Evolutionary conservation across 139 green algal species (phyloP), one percentile per base, ranked within the genome.

Genomic region (Yamagishiella unicocca): DNA sequence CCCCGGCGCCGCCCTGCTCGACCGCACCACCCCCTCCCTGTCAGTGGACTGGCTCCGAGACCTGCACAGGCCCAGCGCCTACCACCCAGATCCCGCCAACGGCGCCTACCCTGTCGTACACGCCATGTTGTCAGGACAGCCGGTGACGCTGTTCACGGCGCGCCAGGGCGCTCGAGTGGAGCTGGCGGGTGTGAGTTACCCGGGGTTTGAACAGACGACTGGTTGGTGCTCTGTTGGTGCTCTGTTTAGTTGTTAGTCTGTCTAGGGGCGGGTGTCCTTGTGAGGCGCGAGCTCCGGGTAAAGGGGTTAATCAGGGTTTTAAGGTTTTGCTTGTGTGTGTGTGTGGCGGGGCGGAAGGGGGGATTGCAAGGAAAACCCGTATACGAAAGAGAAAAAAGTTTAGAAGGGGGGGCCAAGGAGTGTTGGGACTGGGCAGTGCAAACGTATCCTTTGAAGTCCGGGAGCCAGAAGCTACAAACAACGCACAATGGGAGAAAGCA

Each of bases 71-170:
- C 64, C 66, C 5, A 33, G 81, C 8, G 8, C 66, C 35, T 87
- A 87, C 81, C 1, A 35, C 14, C 79, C 77, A 0, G 38, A 46
- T n/a, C 14, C 76, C 64, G 75, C 22, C 54, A 40, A 45, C 29
- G 89, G 89, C 27, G 7, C 78, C 33, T 92, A 89, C 80, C 84
- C 82, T 25, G 70, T 92, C 29, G 87, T 85, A n/a, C 89, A 92
- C 68, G 89, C 79, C 31, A 53, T 89, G 40, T n/a, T 84, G 38
- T 33, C 66, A 1, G 73, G 89, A 25, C 42, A 66, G 35, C 67
- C 64, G 14, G 50, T 92, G 35, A 92, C 74, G 8, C 17, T 83
- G 31, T 84, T 86, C 43, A 85, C 46, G 9, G 89, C 84, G 55
- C 83, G 89, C 24, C 37, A 72, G 54, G 89, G 79, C 0, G 80